Evolutionary conservation across 164 flowering plant genomes (phyloP), one percentile per base, ranked within the genome.

Genomic region (Houttuynia cordata): DNA sequence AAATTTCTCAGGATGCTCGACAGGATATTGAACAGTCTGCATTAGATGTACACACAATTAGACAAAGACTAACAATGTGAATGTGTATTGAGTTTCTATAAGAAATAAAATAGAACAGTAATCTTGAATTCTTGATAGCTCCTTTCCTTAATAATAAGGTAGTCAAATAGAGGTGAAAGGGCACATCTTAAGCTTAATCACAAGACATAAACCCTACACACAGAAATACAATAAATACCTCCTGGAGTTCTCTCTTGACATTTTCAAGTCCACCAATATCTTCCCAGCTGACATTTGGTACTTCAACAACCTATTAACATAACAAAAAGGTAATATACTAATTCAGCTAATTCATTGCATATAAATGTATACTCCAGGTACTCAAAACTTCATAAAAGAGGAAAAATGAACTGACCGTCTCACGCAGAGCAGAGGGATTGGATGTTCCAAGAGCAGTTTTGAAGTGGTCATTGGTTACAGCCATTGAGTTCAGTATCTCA

Each of bases 1-100:
- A 65, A 84, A 84, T 67, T 81, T 84, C 69, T 84, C 89, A 23
- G 89, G 84, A 64, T 84, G 89, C 75, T 84, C 89, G 73, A 81
- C 89, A 15, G 89, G 89, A 53, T 84, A 84, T 73, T 84, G 86
- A 9, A 84, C 89, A 70, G 89, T 84, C 89, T 83, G 71, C 57
- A 57, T 63, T 60, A 10, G 60, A 53, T 20, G 24, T 17, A 51
- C 1, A 24, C 19, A 37, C 18, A 47, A 19, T 24, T 8, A 18
- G 22, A 10, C 20, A 30, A 17, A 7, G 10, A 19, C 9, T 39
- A 14, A 37, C 9, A 20, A 7, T 39, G 15, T 58, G 21, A 34
- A 22, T 4, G 4, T 58, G 23, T 9, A 45, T 45, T 45, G 14
- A 45, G 17, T 45, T 45, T 45, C 49, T 30, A 30, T 6, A 30